Evolutionary conservation across 257 asterid genomes (phyloP), one percentile per base, ranked within the genome.

Genomic region (Schizonepeta tenuifolia): DNA sequence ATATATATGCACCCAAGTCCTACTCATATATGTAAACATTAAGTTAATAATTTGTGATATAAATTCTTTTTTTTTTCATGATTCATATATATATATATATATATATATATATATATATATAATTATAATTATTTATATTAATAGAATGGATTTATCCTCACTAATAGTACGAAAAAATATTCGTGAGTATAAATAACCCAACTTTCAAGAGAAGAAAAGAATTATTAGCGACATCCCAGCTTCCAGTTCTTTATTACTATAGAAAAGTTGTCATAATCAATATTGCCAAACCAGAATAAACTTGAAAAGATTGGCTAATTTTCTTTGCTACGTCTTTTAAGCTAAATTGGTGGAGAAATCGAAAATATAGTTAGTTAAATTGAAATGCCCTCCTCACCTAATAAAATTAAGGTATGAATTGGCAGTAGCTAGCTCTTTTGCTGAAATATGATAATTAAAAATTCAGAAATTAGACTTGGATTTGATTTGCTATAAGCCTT

Each of bases 371-470:
- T 15, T 14, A 31, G 5, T 15, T 59, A 31, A 31, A 14, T 17
- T 35, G 67, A 61, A 61, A 61, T 35, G 24, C 4, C 1, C 49
- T 7, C 49, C 47, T 61, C 50, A 61, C 67, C 67, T 61, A 60
- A 17, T 33, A 13, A 56, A 51, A 20, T 20, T 53, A 56, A 55
- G 36, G 17, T 24, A 28, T 28, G 33, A 28, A 5, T 28, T 28
- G 4, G 4, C 33, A 28, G 5, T n/a, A n/a, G n/a, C n/a, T n/a
- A 5, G 33, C 33, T 3, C 5, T 28, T 28, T 28, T 28, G 33
- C 33, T 28, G 4, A 28, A 28, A 28, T 28, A 28, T 28, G 33
- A 28, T 28, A 28, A 28, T 28, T 3, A 3, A 28, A 28, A 28
- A 28, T 28, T 28, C 4, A 28, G 33, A 28, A 28, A 28, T 28